Evolutionary conservation across 2,329 filamentous ascomycete genomes (phyloP), one percentile per base, ranked within the genome.

Genomic region (Lasiodiplodia sp.): DNA sequence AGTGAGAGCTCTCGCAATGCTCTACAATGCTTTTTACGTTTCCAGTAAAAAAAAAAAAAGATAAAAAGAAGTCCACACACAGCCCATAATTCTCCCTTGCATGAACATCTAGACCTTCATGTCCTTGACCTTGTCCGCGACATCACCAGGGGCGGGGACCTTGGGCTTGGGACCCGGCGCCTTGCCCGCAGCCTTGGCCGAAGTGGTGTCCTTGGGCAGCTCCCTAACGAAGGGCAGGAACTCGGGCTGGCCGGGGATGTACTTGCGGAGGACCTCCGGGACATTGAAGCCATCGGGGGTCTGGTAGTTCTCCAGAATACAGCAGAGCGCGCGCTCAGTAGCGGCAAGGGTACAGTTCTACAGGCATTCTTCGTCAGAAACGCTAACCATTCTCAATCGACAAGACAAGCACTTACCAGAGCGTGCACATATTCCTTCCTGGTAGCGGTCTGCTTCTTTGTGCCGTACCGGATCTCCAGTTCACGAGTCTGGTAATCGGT

Each of bases 271-370:
- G 18, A 79, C 77, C 69, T 78, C 71, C 3, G 78, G 78, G 4
- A 80, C 78, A 21, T 70, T 73, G 72, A 77, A 74, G 79, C 87
- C 91, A 73, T 95, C 92, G 76, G 94, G 90, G 0, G 91, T 96
- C 84, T 99, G 96, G 82, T 95, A 98, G 83, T 98, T 99, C 83
- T 99, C 96, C 49, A 99, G 87, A 53, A 99, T 86, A 79, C 95
- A 97, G 86, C 96, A 98, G 62, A 98, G 86, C 0, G 95, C 93
- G 78, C 95, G 88, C 78, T 97, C 94, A 1, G 95, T 97, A 21
- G 95, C 95, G 80, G 92, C 95, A 49, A 97, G 73, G 66, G 77
- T 97, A 71, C 92, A 92, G 83, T 97, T 97, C 66, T 68, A 34
- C 10, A 53, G 14, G n/a, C 16, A 28, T 12, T 18, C 31, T 11